A percentile compares a stretch with the other conserved stretches of the same genome.
Evolutionary conservation across 495 filamentous ascomycete species (phyloP).

Genomic region (Astrothelium macrocarpum): DNA sequence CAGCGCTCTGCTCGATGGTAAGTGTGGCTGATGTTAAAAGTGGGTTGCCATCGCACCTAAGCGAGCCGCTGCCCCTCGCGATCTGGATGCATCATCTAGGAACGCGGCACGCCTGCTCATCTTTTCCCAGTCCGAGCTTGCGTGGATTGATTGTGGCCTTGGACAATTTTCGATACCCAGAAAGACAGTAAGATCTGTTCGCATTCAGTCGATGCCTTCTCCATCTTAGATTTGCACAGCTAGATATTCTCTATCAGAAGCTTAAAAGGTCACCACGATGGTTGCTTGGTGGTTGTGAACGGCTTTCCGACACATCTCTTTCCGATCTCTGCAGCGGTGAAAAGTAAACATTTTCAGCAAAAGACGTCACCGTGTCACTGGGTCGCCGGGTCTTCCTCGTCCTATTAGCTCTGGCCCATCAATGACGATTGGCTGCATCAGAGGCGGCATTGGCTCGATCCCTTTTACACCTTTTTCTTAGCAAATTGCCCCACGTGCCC

Average conservation of each 20-base stretch:
- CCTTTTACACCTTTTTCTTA: conserved; percentile 3
- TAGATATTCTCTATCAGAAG: too few species aligned
- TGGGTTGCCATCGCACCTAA: background rate
- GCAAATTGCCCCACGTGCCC: conserved; percentile 6
- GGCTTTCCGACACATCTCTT: too few species aligned
- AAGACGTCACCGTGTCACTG: background rate
- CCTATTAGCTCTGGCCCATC: background rate
- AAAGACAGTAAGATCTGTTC: too few species aligned
- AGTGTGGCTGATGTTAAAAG: background rate
- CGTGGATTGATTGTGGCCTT: too few species aligned
- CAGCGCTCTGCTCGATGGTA: background rate
- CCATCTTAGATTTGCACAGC: too few species aligned
- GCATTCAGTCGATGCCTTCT: too few species aligned
- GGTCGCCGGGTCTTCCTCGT: background rate
- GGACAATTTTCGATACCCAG: too few species aligned
- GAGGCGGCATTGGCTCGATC: background rate
- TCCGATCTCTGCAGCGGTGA: too few species aligned
- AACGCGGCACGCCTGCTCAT: background rate
- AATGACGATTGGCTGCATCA: background rate
- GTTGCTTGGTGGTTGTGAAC: too few species aligned
- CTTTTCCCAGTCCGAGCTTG: too few species aligned
- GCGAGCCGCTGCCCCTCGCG: background rate
- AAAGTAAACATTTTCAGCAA: too few species aligned
- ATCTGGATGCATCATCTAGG: background rate
- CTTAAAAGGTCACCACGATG: too few species aligned